Evolutionary conservation across 2,329 filamentous ascomycete genomes (phyloP), one percentile per base, ranked within the genome.

Genomic region (Fusarium avenaceum): DNA sequence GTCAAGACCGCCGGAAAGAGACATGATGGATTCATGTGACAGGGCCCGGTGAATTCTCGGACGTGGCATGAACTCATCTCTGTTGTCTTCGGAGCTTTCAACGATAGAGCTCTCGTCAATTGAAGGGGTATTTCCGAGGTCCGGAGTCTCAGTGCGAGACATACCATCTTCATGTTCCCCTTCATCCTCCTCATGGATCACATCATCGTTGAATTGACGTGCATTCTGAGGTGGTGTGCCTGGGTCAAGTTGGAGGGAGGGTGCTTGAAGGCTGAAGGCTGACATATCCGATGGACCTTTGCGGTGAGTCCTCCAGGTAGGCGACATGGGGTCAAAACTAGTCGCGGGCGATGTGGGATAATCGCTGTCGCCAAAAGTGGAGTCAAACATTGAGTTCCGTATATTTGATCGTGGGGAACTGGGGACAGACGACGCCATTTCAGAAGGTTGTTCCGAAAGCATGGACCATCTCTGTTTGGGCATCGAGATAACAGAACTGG

Each of bases 1-100:
- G 75, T 97, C 95, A 77, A 97, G 90, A 3, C 94, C 94, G 6
- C 93, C 94, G 0, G 90, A 88, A 3, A 97, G 86, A 0, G 94
- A 97, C 70, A 97, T 87, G 64, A 97, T 90, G 19, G 93, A 97
- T 76, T 97, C 94, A 72, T 97, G 93, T 2, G 94, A 97, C 3
- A 89, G 76, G 4, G 89, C 85, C 32, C 91, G 89, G 40, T 88
- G 91, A 6, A 94, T 78, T 3, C 79, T 78, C 53, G 80, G 81
- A 57, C 77, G 78, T 70, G 81, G 79, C 70, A 74, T 77, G 66
- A 67, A 77, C 53, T 78, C 79, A 45, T 77, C 78, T 67, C 74
- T 74, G 51, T 71, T 78, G 42, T 61, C 69, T 42, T 76, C 73
- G 5, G 76, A 76, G 11, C 74, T 73, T 20, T 75, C 74, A 1